A percentile compares a stretch with the other conserved stretches of the same genome.
phyloP scores from a whole-genome alignment of 371 early-diverging fungal genomes.

The Mortierella sp. region DNA sequence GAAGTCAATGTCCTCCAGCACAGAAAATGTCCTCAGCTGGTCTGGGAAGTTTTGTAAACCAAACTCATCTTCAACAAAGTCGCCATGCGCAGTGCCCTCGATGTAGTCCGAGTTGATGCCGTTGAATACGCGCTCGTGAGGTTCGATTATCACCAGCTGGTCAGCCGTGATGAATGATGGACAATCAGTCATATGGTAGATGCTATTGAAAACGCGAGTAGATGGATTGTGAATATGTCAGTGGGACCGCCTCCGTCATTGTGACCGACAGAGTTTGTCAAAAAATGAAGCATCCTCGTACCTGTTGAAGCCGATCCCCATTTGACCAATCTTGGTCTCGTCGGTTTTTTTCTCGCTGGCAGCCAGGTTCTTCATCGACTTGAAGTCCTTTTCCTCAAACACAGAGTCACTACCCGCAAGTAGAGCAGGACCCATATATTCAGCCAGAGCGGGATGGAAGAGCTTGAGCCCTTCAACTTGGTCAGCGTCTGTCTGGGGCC shows the following conservation, averaged over 20 bases:
- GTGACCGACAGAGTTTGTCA: too few species aligned
- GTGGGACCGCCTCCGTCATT: not conserved
- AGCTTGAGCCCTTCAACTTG: not conserved
- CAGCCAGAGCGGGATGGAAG: slow-evolving; percentile 19
- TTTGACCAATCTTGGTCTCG: slow-evolving; percentile 47
- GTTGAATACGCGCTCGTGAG: slow-evolving; percentile 44
- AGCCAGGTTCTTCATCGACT: slow-evolving; percentile 38
- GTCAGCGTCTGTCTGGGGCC: not conserved
- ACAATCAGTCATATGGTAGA: slow-evolving; percentile 55
- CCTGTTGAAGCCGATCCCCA: slow-evolving; percentile 52
- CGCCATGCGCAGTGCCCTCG: slow-evolving; percentile 20
- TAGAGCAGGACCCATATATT: slow-evolving; percentile 55
- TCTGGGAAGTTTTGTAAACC: slow-evolving; percentile 15
- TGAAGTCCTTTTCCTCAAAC: slow-evolving; percentile 42
- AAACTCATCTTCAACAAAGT: slow-evolving; percentile 1
- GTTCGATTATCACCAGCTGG: slow-evolving; percentile 43
- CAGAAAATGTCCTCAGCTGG: slow-evolving; percentile 27
- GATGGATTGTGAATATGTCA: not conserved
- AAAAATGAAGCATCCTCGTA: not conserved
- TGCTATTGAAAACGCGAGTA: slow-evolving; percentile 13
- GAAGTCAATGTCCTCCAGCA: slow-evolving; percentile 34
- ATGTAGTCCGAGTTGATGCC: slow-evolving; percentile 1
- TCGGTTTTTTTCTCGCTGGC: slow-evolving; percentile 46
- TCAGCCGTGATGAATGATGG: slow-evolving; percentile 49
- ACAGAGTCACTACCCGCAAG: slow-evolving; percentile 44